Evolutionary conservation across 23 red algal genomes (phyloP).

Genomic region (Cyanidioschyzon merolae): DNA sequence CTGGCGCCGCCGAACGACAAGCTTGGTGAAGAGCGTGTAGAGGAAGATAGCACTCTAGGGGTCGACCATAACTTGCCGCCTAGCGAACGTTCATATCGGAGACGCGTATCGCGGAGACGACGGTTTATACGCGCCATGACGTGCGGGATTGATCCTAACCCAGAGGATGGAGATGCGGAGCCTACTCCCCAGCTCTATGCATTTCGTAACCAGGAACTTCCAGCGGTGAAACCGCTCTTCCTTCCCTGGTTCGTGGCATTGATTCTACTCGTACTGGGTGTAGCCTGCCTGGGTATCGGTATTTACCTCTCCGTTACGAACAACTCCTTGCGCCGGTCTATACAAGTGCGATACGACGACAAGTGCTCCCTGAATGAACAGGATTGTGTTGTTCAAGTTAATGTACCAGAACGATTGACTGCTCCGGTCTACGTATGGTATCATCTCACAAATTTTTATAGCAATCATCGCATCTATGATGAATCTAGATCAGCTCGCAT

Average conservation of each 20-base stretch:
- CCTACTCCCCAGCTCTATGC: neutral
- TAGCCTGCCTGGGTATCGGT: neutral
- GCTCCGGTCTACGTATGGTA: slow-evolving; percentile 17
- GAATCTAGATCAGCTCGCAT: slow-evolving; percentile 3
- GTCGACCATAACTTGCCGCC: neutral
- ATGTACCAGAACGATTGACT: neutral
- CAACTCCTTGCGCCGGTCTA: neutral
- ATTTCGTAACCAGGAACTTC: slow-evolving; percentile 10
- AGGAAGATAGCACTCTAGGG: neutral
- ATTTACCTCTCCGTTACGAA: slow-evolving; percentile 3
- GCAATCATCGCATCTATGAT: slow-evolving; percentile 6
- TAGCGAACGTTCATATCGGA: neutral
- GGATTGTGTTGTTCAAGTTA: neutral
- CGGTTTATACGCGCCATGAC: neutral
- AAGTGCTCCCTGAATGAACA: neutral
- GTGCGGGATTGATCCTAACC: slow-evolving; percentile 1
- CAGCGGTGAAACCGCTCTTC: neutral
- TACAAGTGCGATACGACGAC: slow-evolving; percentile 16
- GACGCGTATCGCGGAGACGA: neutral
- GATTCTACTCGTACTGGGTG: neutral
- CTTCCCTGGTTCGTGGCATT: neutral
- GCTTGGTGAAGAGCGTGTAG: neutral
- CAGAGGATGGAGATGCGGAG: neutral
- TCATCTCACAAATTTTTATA: slow-evolving; percentile 11
- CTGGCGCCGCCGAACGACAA: neutral